Conservation (phyloP, 2,329 filamentous ascomycete species). For the Ilyonectria mors-panacis region DNA sequence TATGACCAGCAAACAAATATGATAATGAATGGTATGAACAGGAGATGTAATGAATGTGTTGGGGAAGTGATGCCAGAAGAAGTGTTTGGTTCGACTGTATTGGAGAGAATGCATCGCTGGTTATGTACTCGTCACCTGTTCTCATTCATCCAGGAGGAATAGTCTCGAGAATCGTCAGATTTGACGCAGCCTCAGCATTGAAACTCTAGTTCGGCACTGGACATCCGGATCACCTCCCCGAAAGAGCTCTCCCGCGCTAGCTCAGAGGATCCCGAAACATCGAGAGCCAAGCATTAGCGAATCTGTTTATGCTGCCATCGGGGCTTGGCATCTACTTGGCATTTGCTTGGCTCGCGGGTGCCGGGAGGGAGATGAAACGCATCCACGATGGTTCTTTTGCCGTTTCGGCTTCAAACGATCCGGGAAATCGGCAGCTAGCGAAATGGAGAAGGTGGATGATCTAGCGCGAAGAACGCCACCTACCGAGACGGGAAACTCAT, state of each 20-base stretch:
- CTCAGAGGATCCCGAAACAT: background rate
- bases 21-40: background rate
- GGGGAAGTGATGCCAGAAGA: background rate
- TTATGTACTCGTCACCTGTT: background rate
- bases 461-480: background rate
- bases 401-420: conserved; percentile 4
- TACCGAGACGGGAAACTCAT: background rate
- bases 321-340: conserved; percentile 19
- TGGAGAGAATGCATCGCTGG: background rate
- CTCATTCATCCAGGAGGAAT: background rate
- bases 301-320: background rate
- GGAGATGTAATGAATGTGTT: background rate
- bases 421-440: conserved; percentile 19
- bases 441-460: too few relatives aligned
- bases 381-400: conserved; percentile 9
- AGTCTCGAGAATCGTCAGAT: background rate
- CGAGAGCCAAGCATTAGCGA: background rate
- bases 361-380: background rate
- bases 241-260: background rate
- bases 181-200: background rate
- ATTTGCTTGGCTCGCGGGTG: conserved; percentile 14
- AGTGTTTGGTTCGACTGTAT: background rate
- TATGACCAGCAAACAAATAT: background rate
- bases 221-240: conserved; percentile 17
- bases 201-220: conserved; percentile 6